Evolutionary conservation across 345 rosid species (phyloP), one percentile per base, ranked within the genome.

Genomic region (Populus pruinosa): DNA sequence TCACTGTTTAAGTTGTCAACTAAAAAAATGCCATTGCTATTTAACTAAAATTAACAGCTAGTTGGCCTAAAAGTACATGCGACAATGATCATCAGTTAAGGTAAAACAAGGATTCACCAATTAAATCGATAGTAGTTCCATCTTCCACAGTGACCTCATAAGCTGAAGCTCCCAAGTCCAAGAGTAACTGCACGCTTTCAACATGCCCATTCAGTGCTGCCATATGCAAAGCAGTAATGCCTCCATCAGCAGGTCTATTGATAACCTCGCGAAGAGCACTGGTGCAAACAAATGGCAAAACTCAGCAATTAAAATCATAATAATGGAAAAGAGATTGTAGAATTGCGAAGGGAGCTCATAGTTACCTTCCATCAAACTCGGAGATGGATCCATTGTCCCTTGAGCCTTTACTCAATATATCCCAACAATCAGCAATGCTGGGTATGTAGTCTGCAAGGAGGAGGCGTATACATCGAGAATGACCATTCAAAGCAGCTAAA

Each of bases 401-500:
- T 20, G 81, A 74, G 85, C 75, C 87, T 25, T 79, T 85, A 76
- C 78, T 88, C 64, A 87, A 80, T 5, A 86, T 35, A 66, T 80
- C 85, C 95, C 91, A 87, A 77, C 85, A 84, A 79, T 88, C 81
- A 21, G 90, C 86, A 7, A 84, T 70, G 80, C 97, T 92, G 61
- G 98, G 99, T 75, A 96, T 86, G 43, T 88, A 91, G 83, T 93
- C 97, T 0, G 95, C 90, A 81, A 93, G 94, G 62, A 96, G 87
- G n/a, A 96, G 91, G 85, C 98, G 88, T 68, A 93, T 88, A 78
- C 98, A 92, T 77, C 89, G 84, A 71, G 94, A 82, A 71, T 96
- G 97, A 74, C 99, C 99, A 81, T 93, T 93, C 82, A 96, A 78
- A 79, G 98, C 95, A 73, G 98, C 95, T 69, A 96, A 88, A 80